A percentile compares a stretch with the other conserved stretches of the same genome.
phyloP scores from a whole-genome alignment of 2,329 filamentous ascomycete genomes.

The Verticillium longisporum region DNA sequence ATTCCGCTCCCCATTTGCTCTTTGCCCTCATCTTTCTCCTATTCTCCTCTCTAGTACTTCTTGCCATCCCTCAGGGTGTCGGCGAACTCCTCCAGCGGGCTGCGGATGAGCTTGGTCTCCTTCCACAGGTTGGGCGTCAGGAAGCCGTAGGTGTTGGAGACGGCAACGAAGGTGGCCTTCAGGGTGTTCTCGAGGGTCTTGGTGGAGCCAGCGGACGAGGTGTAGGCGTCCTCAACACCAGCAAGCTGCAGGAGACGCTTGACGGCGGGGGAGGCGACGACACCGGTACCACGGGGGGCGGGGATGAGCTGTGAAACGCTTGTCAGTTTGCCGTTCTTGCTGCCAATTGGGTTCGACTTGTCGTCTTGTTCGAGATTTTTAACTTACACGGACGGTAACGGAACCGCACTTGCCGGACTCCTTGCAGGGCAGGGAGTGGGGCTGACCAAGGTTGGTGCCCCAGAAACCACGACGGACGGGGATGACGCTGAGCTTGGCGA shows the following conservation, averaged over 20 bases:
- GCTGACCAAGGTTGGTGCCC: conserved; percentile 98
- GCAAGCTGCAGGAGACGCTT: conserved; percentile 99
- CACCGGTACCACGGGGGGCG: conserved; percentile 96
- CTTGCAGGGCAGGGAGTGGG: conserved; percentile 98
- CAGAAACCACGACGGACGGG: conserved; percentile 99
- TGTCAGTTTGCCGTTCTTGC: conserved; percentile 19
- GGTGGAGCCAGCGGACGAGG: conserved; percentile 93
- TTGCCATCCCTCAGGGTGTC: conserved; percentile 75
- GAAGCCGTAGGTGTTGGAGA: conserved; percentile 99
- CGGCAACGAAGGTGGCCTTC: conserved; percentile 97
- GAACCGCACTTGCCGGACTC: conserved; percentile 99
- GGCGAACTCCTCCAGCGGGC: conserved; percentile 94
- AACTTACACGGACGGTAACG: conserved; percentile 93
- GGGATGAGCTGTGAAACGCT: conserved; percentile 71
- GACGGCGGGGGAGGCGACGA: conserved; percentile 97
- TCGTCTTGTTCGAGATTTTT: neutral
- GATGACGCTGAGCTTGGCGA: conserved; percentile 97
- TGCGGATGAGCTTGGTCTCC: conserved; percentile 91
- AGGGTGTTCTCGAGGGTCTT: conserved; percentile 99
- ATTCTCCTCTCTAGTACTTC: conserved; percentile 48
- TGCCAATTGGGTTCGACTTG: neutral
- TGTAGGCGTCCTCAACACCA: conserved; percentile 98
- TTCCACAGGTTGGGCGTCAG: conserved; percentile 98
- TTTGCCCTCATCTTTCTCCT: conserved; percentile 26
- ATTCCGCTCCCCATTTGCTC: conserved; percentile 21